Conservation (phyloP, 345 rosid species). For the Hibiscus tridactylites region DNA sequence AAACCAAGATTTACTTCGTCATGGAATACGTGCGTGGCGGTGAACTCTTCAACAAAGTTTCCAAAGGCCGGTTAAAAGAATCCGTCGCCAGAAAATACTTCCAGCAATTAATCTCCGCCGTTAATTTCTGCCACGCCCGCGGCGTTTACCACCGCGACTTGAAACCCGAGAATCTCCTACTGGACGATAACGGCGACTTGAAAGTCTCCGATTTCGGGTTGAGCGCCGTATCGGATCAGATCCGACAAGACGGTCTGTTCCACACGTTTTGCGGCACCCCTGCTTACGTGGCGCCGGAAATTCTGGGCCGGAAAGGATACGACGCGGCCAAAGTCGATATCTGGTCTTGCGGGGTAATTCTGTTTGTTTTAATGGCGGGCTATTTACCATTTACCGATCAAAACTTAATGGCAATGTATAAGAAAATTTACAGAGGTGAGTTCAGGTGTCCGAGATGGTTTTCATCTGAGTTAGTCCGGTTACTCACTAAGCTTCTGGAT, state of each 20-base stretch:
- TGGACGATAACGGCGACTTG: constrained; percentile 62
- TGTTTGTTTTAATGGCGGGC: constrained; percentile 74
- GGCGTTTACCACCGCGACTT: constrained; percentile 88
- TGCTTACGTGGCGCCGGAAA: constrained; percentile 82
- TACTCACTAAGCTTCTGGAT: constrained; percentile 54
- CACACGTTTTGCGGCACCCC: constrained; percentile 90
- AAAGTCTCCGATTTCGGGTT: constrained; percentile 93
- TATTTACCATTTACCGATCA: constrained; percentile 72
- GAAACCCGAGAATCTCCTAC: constrained; percentile 76
- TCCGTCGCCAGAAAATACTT: constrained; percentile 54
- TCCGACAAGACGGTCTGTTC: constrained; percentile 57
- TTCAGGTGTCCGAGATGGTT: constrained; percentile 79
- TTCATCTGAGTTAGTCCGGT: constrained; percentile 47
- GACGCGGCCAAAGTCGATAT: constrained; percentile 77
- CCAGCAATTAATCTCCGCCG: constrained; percentile 76
- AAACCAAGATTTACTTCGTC: constrained; percentile 73
- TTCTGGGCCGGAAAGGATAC: constrained; percentile 56
- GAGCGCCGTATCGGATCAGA: constrained; percentile 71
- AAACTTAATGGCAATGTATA: constrained; percentile 69
- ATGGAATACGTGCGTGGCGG: constrained; percentile 86
- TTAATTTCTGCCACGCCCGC: constrained; percentile 66
- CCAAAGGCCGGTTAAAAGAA: constrained; percentile 64
- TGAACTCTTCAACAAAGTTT: constrained; percentile 61
- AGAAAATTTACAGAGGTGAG: constrained; percentile 64
- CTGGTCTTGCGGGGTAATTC: constrained; percentile 92